Evolutionary conservation across 2,329 filamentous ascomycete species (phyloP).

Genomic region (Aspergillus thermomutatus): DNA sequence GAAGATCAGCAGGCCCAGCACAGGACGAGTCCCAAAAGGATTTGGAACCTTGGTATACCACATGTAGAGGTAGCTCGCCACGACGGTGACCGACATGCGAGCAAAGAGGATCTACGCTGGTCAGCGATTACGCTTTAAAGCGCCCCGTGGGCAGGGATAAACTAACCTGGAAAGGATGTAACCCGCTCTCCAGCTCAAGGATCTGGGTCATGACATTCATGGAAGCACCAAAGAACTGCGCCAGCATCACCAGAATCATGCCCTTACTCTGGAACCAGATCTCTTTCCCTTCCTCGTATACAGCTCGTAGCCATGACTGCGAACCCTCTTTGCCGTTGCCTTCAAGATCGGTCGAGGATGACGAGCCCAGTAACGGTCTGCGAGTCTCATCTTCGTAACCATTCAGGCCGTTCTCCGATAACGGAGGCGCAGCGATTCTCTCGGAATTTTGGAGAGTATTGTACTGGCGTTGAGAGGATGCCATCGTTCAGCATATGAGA

Average conservation of each 20-base stretch:
- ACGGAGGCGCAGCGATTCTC: neutral
- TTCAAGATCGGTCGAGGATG: neutral
- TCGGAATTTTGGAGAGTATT: neutral
- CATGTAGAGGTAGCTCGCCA: slow-evolving; percentile 70
- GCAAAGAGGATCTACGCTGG: slow-evolving; percentile 65
- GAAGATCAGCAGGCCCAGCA: slow-evolving; percentile 65
- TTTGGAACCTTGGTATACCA: slow-evolving; percentile 64
- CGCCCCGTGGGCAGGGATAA: neutral
- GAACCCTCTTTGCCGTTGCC: neutral
- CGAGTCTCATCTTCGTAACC: neutral
- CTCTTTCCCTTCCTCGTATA: neutral
- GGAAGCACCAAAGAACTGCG: slow-evolving; percentile 75
- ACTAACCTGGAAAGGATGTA: slow-evolving; percentile 72
- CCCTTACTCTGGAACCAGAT: slow-evolving; percentile 67
- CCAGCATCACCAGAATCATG: slow-evolving; percentile 66
- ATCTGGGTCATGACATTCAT: slow-evolving; percentile 83
- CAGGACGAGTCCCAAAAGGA: slow-evolving; percentile 64
- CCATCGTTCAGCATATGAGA: neutral
- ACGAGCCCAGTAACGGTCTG: neutral
- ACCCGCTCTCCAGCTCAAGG: slow-evolving; percentile 65
- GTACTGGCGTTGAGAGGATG: neutral
- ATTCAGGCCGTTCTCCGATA: neutral
- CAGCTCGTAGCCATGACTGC: neutral
- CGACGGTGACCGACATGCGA: slow-evolving; percentile 70
- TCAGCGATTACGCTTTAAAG: neutral